A percentile compares a stretch with the other conserved stretches of the same genome.
These are phyloP conservation scores for Clonostachys sp. DNA, from an alignment of 2,329 filamentous ascomycete genomes.

Conservation along the genomic window DNA sequence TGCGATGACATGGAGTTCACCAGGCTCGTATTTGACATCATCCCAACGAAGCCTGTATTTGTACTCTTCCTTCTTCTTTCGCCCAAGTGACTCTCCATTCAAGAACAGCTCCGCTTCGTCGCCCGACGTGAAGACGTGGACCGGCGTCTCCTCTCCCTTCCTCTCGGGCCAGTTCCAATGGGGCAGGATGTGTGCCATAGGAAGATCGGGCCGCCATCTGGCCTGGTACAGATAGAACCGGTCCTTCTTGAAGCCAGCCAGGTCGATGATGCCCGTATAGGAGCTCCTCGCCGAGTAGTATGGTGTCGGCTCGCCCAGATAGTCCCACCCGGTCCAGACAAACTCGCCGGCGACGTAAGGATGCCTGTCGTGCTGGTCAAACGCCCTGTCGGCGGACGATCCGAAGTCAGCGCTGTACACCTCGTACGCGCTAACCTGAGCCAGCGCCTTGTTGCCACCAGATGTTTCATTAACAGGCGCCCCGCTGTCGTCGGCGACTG, in stretches of 20 bases:
- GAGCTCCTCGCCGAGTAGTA: conserved; percentile 42
- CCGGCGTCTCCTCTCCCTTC: conserved; percentile 40
- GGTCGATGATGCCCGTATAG: conserved; percentile 52
- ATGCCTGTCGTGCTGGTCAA: conserved; percentile 38
- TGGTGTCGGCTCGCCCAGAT: conserved; percentile 44
- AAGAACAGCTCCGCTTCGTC: conserved; percentile 52
- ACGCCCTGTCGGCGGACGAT: conserved; percentile 48
- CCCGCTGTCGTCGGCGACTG: conserved; percentile 32
- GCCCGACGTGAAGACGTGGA: conserved; percentile 46
- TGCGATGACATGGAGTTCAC: conserved; percentile 38
- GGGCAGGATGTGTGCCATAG: conserved; percentile 46
- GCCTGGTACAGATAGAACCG: conserved; percentile 50
- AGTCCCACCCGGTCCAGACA: conserved; percentile 47
- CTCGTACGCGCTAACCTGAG: conserved; percentile 44
- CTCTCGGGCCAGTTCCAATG: conserved; percentile 52
- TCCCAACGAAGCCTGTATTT: conserved; percentile 51
- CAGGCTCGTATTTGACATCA: conserved; percentile 39
- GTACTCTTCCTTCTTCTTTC: conserved; percentile 21
- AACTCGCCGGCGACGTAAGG: conserved; percentile 49
- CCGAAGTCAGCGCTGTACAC: conserved; percentile 42
- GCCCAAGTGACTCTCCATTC: conserved; percentile 40
- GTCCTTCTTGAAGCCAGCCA: conserved; percentile 53
- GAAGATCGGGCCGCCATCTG: conserved; percentile 42
- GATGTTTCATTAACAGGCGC: conserved; percentile 28
- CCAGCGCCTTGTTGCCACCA: conserved; percentile 27